These are phyloP conservation scores for Sphaerosporella brunnea DNA, from an alignment of 495 filamentous ascomycete species.

Conservation along the genomic window DNA sequence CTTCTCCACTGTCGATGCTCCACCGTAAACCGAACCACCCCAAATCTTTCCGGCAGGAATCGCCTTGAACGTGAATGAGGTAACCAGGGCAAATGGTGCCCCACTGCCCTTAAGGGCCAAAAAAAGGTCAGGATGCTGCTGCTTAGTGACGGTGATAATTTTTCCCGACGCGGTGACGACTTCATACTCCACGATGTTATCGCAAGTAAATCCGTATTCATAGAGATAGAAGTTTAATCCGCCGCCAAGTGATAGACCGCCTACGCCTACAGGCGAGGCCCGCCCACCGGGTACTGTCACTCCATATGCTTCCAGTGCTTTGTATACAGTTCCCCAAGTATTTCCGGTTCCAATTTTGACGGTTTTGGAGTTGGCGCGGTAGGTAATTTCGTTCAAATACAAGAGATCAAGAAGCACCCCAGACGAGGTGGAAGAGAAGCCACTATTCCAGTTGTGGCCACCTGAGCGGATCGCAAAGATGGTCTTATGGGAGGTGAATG, in stretches of 20 bases:
- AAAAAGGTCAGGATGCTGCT: constrained; percentile 24
- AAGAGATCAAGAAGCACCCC: neutral
- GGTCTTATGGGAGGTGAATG: constrained; percentile 4
- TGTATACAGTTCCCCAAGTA: constrained; percentile 36
- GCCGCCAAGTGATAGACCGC: constrained; percentile 29
- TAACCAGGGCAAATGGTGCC: constrained; percentile 31
- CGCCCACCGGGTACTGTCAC: constrained; percentile 37
- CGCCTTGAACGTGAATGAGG: constrained; percentile 16
- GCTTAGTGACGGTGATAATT: constrained; percentile 25
- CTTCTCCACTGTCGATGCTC: neutral
- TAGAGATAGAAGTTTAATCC: constrained; percentile 27
- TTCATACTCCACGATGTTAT: constrained; percentile 27
- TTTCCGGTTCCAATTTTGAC: constrained; percentile 35
- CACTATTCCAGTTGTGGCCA: constrained; percentile 31
- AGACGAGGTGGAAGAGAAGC: constrained; percentile 16
- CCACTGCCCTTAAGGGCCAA: constrained; percentile 29
- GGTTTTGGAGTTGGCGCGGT: constrained; percentile 6
- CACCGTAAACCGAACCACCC: neutral
- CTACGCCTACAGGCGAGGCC: constrained; percentile 30
- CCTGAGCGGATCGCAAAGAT: constrained; percentile 33
- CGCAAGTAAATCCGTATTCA: constrained; percentile 26
- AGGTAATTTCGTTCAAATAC: constrained; percentile 2
- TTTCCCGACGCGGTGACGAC: constrained; percentile 7
- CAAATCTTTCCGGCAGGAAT: neutral
- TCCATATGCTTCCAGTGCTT: constrained; percentile 30